These are phyloP conservation scores for Geosmithia putterillii DNA, from an alignment of 2,329 filamentous ascomycete species.

Conservation along the genomic window DNA sequence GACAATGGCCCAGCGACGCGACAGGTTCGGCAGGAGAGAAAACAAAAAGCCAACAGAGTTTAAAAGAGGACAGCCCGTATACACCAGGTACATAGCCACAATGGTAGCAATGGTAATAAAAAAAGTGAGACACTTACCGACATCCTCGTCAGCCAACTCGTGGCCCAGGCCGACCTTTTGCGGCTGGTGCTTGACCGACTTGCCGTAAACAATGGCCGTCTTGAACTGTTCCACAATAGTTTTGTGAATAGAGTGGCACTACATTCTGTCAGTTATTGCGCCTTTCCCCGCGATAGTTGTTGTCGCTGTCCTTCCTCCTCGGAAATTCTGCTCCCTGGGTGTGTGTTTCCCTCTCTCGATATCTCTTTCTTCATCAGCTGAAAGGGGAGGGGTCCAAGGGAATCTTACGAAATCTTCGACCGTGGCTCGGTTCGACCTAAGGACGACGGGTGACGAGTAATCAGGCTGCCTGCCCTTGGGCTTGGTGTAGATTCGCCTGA, in stretches of 20 bases:
- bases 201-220: conserved; percentile 89
- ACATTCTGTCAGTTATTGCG: conserved; percentile 21
- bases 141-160: conserved; percentile 92
- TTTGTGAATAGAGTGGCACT: conserved; percentile 97
- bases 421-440: conserved; percentile 71
- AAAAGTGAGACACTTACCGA: conserved; percentile 49
- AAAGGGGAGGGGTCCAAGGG: background rate
- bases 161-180: conserved; percentile 87
- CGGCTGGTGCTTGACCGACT: conserved; percentile 96
- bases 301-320: background rate
- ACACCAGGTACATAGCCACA: background rate
- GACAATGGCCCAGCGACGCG: background rate
- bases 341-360: too few relatives aligned
- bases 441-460: conserved; percentile 81
- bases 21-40: background rate
- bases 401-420: conserved; percentile 90
- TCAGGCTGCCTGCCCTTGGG: conserved; percentile 92
- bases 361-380: background rate
- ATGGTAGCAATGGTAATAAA: background rate
- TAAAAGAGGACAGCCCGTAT: background rate
- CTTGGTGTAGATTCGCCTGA: conserved; percentile 93
- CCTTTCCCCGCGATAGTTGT: background rate
- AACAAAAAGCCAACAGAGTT: background rate
- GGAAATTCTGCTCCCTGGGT: too few relatives aligned
- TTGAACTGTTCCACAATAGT: conserved; percentile 95